A percentile compares a stretch with the other conserved stretches of the same genome.
Evolutionary conservation across 73 alveolate species (phyloP).

Genomic region (Tetrahymena elliotti): DNA sequence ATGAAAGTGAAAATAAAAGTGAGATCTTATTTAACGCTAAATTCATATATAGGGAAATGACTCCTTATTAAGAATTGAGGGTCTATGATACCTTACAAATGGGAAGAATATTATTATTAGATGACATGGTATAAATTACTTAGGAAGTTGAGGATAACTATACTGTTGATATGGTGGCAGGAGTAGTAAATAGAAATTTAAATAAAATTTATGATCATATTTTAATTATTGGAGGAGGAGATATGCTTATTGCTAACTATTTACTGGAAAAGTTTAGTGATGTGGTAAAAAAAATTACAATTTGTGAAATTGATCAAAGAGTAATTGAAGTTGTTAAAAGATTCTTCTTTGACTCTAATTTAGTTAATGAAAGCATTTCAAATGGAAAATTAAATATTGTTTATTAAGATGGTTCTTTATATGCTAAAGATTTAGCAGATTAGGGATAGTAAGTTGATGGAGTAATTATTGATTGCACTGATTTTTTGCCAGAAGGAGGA

Average conservation of each 20-base stretch:
- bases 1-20: background rate
- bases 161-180: background rate
- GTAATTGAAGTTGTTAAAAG: slow-evolving; percentile 7
- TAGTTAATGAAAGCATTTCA: background rate
- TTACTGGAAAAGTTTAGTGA: background rate
- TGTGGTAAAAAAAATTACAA: background rate
- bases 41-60: background rate
- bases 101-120: background rate
- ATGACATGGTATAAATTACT: background rate
- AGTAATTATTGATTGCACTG: slow-evolving; percentile 9
- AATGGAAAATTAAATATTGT: background rate
- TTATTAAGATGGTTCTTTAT: background rate
- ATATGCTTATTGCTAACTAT: slow-evolving; percentile 1
- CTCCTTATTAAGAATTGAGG: background rate
- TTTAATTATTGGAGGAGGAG: slow-evolving; percentile 16
- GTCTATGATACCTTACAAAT: background rate
- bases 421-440: background rate
- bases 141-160: background rate
- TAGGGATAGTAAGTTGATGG: background rate
- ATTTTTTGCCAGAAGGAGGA: background rate
- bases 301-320: background rate
- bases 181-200: background rate
- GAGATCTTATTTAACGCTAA: background rate
- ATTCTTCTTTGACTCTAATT: slow-evolving; percentile 1
- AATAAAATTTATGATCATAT: background rate